Percentiles rank a stretch among this genome's conserved stretches.
These are phyloP conservation scores for Conticribra guillardii DNA, from an alignment of 108 stramenopile genomes.

Conservation along the genomic window DNA sequence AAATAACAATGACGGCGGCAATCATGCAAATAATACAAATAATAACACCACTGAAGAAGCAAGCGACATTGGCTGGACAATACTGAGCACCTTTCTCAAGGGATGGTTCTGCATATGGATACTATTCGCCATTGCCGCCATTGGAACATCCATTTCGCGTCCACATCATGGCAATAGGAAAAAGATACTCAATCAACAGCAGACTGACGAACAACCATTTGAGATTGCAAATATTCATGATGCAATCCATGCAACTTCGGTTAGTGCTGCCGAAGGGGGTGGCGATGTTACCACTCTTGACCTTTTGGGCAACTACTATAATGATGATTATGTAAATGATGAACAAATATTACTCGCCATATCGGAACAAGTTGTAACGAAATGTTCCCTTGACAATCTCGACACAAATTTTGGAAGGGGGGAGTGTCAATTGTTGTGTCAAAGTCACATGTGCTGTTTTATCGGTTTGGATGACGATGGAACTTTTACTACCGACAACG, in stretches of 20 bases:
- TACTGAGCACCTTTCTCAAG: conserved; percentile 1
- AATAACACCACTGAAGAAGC: no score
- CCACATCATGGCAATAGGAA: neutral
- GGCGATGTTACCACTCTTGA: neutral
- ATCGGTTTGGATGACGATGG: neutral
- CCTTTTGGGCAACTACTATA: no score
- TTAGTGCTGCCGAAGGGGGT: neutral
- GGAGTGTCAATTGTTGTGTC: conserved; percentile 15
- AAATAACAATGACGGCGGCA: neutral
- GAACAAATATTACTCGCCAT: conserved; percentile 11
- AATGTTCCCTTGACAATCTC: conserved; percentile 10
- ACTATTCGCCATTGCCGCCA: conserved; percentile 12
- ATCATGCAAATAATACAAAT: no score
- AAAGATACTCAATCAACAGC: neutral
- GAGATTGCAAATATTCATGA: neutral
- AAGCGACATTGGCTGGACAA: conserved; percentile 17
- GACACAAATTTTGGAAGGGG: conserved; percentile 8
- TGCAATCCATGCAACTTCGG: neutral
- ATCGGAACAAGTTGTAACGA: conserved; percentile 6
- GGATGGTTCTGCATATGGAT: conserved; percentile 20
- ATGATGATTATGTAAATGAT: conserved; percentile 1
- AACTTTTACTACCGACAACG: neutral
- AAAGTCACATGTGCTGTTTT: conserved; percentile 23
- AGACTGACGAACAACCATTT: neutral
- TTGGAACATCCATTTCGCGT: neutral